A percentile compares a stretch with the other conserved stretches of the same genome.
Conservation (phyloP, 2,329 filamentous ascomycete genomes). For the Fusarium anguioides region DNA sequence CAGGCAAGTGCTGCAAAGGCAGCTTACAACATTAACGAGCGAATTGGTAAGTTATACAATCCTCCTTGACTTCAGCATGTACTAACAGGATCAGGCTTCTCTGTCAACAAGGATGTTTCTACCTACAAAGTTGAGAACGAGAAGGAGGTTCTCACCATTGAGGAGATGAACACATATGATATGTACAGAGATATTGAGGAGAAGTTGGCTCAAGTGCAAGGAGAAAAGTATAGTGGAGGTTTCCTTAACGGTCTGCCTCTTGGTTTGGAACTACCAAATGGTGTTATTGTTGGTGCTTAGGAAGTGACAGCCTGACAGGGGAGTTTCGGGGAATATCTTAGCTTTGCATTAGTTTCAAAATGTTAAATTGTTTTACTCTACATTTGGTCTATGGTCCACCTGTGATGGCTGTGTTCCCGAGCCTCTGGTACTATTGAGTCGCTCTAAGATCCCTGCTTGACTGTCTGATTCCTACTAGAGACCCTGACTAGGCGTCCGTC, state of each 20-base stretch:
- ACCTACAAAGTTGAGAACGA: conserved; percentile 72
- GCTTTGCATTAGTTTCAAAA: not conserved
- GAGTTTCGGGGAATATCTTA: not conserved
- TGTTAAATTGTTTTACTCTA: not conserved
- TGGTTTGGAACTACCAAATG: conserved; percentile 61
- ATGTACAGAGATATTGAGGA: conserved; percentile 68
- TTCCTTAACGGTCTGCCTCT: conserved; percentile 59
- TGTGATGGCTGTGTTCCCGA: too few relatives aligned
- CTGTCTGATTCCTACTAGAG: too few relatives aligned
- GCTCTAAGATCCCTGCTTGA: too few relatives aligned
- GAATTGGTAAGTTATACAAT: conserved; percentile 60
- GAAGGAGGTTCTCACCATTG: conserved; percentile 71
- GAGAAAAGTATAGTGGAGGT: conserved; percentile 50
- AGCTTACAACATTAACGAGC: conserved; percentile 70
- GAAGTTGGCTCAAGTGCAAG: conserved; percentile 52
- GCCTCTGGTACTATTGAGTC: too few relatives aligned
- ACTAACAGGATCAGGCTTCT: conserved; percentile 61
- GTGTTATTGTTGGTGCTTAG: conserved; percentile 52
- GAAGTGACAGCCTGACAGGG: not conserved
- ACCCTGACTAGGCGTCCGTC: too few relatives aligned
- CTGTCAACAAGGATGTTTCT: conserved; percentile 65
- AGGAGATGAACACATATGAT: conserved; percentile 75
- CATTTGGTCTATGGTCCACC: too few relatives aligned
- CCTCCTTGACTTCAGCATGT: fast-evolving
- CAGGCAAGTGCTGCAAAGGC: conserved; percentile 68